Evolutionary conservation across 2,329 filamentous ascomycete genomes (phyloP).

Genomic region (Fusarium musae): DNA sequence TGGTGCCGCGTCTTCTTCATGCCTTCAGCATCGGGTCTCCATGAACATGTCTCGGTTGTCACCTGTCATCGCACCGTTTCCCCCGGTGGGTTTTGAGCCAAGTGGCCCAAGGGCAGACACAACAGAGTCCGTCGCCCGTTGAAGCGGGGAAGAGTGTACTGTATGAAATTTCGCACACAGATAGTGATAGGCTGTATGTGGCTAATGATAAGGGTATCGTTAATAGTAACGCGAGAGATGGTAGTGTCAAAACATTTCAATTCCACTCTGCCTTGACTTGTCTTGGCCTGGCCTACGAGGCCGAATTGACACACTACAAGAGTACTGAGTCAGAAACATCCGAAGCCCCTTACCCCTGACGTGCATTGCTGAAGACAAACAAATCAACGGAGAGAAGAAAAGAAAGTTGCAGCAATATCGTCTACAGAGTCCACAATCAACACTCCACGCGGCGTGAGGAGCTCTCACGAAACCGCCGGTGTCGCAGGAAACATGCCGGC

Average conservation of each 20-base stretch:
- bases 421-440: neutral
- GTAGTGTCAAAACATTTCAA: conserved; percentile 3
- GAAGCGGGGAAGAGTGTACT: conserved; percentile 23
- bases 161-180: conserved; percentile 12
- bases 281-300: neutral
- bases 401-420: neutral
- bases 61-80: conserved; percentile 22
- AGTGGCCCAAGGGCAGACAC: conserved; percentile 7
- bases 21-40: neutral
- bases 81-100: neutral
- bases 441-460: conserved; percentile 3
- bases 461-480: conserved; percentile 21
- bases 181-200: conserved; percentile 15
- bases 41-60: conserved; percentile 30
- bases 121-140: conserved; percentile 22
- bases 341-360: conserved; percentile 11
- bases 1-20: neutral
- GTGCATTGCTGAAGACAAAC: conserved; percentile 13
- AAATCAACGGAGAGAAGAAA: conserved; percentile 6
- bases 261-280: neutral
- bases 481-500: conserved; percentile 10
- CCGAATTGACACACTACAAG: neutral
- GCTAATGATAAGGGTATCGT: conserved; percentile 6
- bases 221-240: conserved; percentile 5
- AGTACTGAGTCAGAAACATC: conserved; percentile 9